Conservation (phyloP, 352 stramenopile species). For the Phytophthora litchii region DNA sequence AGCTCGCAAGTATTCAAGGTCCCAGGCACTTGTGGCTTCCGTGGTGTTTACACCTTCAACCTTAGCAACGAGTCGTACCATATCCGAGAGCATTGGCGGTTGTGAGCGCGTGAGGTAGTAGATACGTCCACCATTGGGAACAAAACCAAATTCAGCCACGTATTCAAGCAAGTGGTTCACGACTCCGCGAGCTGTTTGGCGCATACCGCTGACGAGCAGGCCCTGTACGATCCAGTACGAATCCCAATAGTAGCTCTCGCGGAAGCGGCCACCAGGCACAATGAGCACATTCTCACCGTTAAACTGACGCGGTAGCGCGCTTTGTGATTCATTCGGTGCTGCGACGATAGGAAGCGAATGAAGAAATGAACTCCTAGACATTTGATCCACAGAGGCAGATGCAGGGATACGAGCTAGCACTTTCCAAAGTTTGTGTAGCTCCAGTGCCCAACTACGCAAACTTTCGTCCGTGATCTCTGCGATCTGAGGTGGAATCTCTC, state of each 20-base stretch:
- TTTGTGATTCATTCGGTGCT: conserved; percentile 10
- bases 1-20: conserved; percentile 52
- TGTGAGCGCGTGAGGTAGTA: conserved; percentile 93
- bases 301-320: conserved; percentile 19
- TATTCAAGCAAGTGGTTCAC: conserved; percentile 90
- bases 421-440: conserved; percentile 80
- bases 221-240: conserved; percentile 93
- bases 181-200: conserved; percentile 70
- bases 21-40: conserved; percentile 35
- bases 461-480: conserved; percentile 44
- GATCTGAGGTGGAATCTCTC: conserved; percentile 47
- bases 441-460: conserved; percentile 64
- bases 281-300: conserved; percentile 66
- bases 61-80: conserved; percentile 66
- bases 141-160: conserved; percentile 83
- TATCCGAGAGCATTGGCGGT: conserved; percentile 91
- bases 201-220: conserved; percentile 80
- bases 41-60: conserved; percentile 7
- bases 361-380: conserved; percentile 28
- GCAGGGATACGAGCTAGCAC: conserved; percentile 53
- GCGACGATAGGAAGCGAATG: conserved; percentile 40
- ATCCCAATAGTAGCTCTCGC: conserved; percentile 94
- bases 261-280: conserved; percentile 89
- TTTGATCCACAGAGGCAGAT: conserved; percentile 8
- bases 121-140: conserved; percentile 89